Conservation (phyloP, 1,284 basidiomycete genomes). For the Cystobasidiaceae sp. region DNA sequence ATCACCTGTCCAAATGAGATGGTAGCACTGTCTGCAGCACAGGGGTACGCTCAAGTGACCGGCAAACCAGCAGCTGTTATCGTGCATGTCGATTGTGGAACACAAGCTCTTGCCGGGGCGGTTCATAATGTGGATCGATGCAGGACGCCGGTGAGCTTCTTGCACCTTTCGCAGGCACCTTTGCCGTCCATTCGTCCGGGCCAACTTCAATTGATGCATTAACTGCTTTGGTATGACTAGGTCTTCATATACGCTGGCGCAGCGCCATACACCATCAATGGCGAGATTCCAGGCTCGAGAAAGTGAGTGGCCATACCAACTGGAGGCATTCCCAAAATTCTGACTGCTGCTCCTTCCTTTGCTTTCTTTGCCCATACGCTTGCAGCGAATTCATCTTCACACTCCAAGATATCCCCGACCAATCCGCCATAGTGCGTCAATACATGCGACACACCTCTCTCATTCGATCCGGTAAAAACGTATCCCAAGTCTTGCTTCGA, state of each 20-base stretch:
- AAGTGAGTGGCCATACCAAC: conserved; percentile 60
- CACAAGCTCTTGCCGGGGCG: conserved; percentile 65
- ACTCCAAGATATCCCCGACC: conserved; percentile 54
- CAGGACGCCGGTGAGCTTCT: conserved; percentile 52
- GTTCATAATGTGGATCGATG: conserved; percentile 64
- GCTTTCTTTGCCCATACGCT: background rate
- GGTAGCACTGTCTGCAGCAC: conserved; percentile 65
- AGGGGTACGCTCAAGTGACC: conserved; percentile 62
- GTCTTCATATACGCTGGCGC: conserved; percentile 61
- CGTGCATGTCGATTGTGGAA: conserved; percentile 67
- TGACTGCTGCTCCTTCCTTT: background rate
- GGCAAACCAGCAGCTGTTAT: conserved; percentile 64
- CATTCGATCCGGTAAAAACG: conserved; percentile 53
- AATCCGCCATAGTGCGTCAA: conserved; percentile 26
- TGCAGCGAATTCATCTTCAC: conserved; percentile 24
- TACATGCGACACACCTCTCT: conserved; percentile 64
- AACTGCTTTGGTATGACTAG: background rate
- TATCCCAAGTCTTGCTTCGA: conserved; percentile 51
- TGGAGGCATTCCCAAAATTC: too few relatives aligned
- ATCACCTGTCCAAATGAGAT: conserved; percentile 68
- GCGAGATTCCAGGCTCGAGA: conserved; percentile 58
- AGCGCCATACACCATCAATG: conserved; percentile 56
- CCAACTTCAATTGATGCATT: background rate
- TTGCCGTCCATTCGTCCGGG: background rate
- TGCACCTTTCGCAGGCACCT: too few relatives aligned